Evolutionary conservation across 352 stramenopile species (phyloP), one percentile per base, ranked within the genome.

Genomic region (Thraustochytrium sp.): DNA sequence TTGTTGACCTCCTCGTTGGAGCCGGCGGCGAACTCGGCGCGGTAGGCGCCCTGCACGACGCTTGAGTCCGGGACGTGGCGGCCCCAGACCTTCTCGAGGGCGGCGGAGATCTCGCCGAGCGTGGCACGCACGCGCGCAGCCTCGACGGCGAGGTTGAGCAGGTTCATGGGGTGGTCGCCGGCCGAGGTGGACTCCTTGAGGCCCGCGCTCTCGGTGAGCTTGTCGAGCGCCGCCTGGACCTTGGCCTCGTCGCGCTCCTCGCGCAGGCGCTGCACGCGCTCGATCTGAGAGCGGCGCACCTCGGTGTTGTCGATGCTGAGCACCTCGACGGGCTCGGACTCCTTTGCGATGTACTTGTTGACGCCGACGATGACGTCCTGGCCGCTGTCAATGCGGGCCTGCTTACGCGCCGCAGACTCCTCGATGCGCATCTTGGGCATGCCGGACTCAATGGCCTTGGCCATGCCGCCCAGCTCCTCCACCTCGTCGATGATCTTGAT

Each of bases 351-450:
- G 88, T 98, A 98, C 86, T 98, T 98, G 89, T 99, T 99, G 13
- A 98, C 94, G 31, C 96, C 96, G 11, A 99, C 95, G 75, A 98
- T 94, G 4, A 92, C 92, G 62, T 99, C 95, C 85, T 97, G 88
- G 53, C 92, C 89, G 38, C 92, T 96, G 88, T 99, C 96, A 78
- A 99, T 97, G 74, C 96, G 89, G 9, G 91, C 96, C 85, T 96
- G 92, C 86, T 98, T 98, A 72, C 93, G 95, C 0, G 95, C 97
- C 0, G 96, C 96, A 84, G 92, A 94, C 86, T 98, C 95, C 88
- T 99, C 96, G 82, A 99, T 98, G 49, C 93, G 88, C 36, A 98
- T 87, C 87, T 99, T 99, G 36, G 96, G 94, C 90, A 95, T 96
- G 37, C 95, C 96, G 40, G 91, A 96, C 38, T 97, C 93, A 75